These are phyloP conservation scores for Sindora glabra DNA, from an alignment of 306 rosid species.

Conservation along the genomic window DNA sequence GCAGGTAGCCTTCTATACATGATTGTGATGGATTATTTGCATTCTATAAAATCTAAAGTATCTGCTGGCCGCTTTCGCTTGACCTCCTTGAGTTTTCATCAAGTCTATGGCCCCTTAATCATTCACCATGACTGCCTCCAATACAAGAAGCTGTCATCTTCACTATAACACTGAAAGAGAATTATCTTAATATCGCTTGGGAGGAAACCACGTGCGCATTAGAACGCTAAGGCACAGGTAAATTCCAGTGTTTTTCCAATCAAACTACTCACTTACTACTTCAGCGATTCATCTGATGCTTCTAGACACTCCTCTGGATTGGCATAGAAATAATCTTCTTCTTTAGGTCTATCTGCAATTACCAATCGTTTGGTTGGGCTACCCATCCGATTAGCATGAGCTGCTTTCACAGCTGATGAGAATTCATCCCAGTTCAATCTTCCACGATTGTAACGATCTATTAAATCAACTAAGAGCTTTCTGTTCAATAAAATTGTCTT, in stretches of 20 bases:
- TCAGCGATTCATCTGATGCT: conserved; percentile 36
- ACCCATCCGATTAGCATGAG: conserved; percentile 84
- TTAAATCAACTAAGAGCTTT: conserved; percentile 73
- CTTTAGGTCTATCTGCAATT: conserved; percentile 81
- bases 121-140: conserved; percentile 27
- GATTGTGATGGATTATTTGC: conserved; percentile 68
- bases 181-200: conserved; percentile 28
- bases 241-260: conserved; percentile 27
- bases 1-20: conserved; percentile 91
- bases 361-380: conserved; percentile 55
- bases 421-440: conserved; percentile 68
- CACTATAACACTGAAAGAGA: conserved; percentile 31
- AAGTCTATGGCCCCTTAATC: conserved; percentile 31
- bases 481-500: conserved; percentile 74
- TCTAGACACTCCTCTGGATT: conserved; percentile 89
- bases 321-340: conserved; percentile 90
- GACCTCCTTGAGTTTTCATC: conserved; percentile 25
- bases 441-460: conserved; percentile 58
- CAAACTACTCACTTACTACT: conserved; percentile 56
- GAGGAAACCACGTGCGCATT: conserved; percentile 38
- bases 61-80: conserved; percentile 34
- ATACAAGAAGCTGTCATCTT: conserved; percentile 29
- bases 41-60: conserved; percentile 35
- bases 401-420: conserved; percentile 68
- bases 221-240: conserved; percentile 28